These are phyloP conservation scores for Hypoxylon sp. DNA, from an alignment of 2,329 filamentous ascomycete species.

Conservation along the genomic window DNA sequence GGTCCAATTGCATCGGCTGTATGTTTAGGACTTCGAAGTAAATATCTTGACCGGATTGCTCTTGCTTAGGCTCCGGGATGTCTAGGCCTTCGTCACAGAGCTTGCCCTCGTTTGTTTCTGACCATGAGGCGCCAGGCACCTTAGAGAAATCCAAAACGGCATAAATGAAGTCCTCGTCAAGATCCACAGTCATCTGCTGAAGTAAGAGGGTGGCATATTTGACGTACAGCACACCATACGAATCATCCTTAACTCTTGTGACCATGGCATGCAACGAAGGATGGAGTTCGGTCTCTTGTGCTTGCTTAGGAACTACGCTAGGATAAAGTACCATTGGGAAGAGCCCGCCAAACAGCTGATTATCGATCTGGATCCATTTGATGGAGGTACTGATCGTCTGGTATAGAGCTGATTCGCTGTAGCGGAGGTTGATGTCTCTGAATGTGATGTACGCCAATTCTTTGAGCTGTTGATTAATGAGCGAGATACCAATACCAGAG, in stretches of 20 bases:
- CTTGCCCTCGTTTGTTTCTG: slow-evolving; percentile 81
- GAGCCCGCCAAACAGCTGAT: slow-evolving; percentile 97
- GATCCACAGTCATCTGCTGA: slow-evolving; percentile 97
- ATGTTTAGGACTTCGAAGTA: slow-evolving; percentile 98
- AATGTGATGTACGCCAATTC: slow-evolving; percentile 96
- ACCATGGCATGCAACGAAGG: slow-evolving; percentile 93
- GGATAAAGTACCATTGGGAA: slow-evolving; percentile 98
- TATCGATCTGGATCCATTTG: slow-evolving; percentile 99
- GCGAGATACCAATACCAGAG: slow-evolving; percentile 90
- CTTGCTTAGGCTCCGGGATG: slow-evolving; percentile 90
- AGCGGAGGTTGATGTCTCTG: slow-evolving; percentile 90
- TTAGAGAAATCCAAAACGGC: slow-evolving; percentile 95
- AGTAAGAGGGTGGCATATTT: slow-evolving; percentile 95
- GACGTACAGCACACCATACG: slow-evolving; percentile 97
- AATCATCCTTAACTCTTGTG: slow-evolving; percentile 97
- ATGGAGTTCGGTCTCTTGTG: slow-evolving; percentile 95
- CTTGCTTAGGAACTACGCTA: slow-evolving; percentile 96
- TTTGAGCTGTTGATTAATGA: slow-evolving; percentile 92
- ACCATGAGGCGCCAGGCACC: slow-evolving; percentile 90
- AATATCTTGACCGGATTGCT: slow-evolving; percentile 90
- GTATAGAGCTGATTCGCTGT: slow-evolving; percentile 92
- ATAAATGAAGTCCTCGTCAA: slow-evolving; percentile 98
- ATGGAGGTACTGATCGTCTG: slow-evolving; percentile 92
- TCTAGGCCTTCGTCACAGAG: slow-evolving; percentile 92
- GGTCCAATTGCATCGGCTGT: slow-evolving; percentile 96